Base-by-base conservation (phyloP, 129 eudicot species). In the Centaurea solstitialis region DNA sequence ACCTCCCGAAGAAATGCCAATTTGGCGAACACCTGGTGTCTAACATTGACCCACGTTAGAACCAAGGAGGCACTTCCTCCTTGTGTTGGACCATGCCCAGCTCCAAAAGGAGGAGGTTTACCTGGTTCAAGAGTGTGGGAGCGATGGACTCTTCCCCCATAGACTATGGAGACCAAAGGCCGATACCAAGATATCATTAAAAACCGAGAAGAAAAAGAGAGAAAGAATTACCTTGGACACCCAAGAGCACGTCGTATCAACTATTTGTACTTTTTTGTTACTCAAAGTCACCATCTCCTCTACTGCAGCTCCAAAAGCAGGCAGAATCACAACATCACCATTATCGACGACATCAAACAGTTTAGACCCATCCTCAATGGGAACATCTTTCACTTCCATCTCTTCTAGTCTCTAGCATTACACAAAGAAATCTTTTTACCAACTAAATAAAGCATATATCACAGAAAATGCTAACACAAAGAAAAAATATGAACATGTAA, bases 211-310 rank as follows among this genome's bases (percentile, higher is more conserved):
- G 15, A 50, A 43, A 24, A 70, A 38, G 17, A 35, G 35, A 21
- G 68, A 17, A 39, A 62, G 22, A 17, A 17, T 41, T 85, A 94
- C 97, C 98, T 95, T 95, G 26, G 90, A 28, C 28, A 95, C 99
- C 99, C 99, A 95, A 41, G 99, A 97, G 86, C 99, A 93, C 39
- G 98, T 95, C 12, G 99, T 95, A 85, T 93, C 99, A 67, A 95
- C 99, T 76, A 95, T 92, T 77, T 95, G 98, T 23, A 95, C 97
- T 73, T 95, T 81, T 81, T 91, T 95, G 69, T 92, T 87, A 75
- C 81, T 93, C 90, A 95, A 79, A 79, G 85, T 82, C 85, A 83
- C 9, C 99, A 93, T 92, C 78, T 95, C 99, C 12, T 91, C 86
- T 17, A 95, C 99, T 45, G 94, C 97, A 82, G 98, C 99, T 75